phyloP scores from a whole-genome alignment of 2,329 filamentous ascomycete species.

The Monilinia vaccinii-corymbosi region DNA sequence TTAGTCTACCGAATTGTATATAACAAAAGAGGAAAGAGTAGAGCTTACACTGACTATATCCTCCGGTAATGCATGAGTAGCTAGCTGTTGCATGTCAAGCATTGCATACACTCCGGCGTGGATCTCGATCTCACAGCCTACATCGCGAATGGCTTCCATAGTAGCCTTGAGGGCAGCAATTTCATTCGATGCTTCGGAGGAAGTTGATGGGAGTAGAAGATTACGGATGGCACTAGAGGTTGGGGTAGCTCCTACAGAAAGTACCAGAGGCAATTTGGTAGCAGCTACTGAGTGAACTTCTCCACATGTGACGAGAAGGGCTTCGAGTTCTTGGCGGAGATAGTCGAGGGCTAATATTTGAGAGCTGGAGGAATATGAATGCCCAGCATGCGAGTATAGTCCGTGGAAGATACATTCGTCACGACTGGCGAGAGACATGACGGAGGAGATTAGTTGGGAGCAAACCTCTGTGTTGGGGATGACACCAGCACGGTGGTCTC shows the following conservation, averaged over 20 bases:
- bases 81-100: constrained; percentile 71
- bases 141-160: constrained; percentile 32
- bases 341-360: constrained; percentile 49
- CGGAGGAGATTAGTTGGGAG: constrained; percentile 36
- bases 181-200: constrained; percentile 22
- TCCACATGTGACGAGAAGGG: constrained; percentile 39
- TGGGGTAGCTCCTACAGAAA: constrained; percentile 71
- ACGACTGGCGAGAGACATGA: constrained; percentile 36
- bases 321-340: constrained; percentile 50
- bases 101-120: constrained; percentile 71
- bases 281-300: constrained; percentile 21
- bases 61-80: constrained; percentile 52
- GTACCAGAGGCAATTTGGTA: constrained; percentile 32
- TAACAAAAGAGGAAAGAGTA: too few species aligned
- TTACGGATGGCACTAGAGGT: constrained; percentile 61
- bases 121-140: constrained; percentile 49
- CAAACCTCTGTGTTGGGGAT: constrained; percentile 40
- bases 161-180: constrained; percentile 33
- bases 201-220: constrained; percentile 31
- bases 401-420: constrained; percentile 43
- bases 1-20: constrained; percentile 13
- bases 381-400: constrained; percentile 64
- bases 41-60: constrained; percentile 6
- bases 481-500: constrained; percentile 62
- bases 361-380: constrained; percentile 53